Percentiles rank a stretch among this genome's conserved stretches.
Conservation (phyloP, 2,329 filamentous ascomycete genomes). For the Capronia epimyces region DNA sequence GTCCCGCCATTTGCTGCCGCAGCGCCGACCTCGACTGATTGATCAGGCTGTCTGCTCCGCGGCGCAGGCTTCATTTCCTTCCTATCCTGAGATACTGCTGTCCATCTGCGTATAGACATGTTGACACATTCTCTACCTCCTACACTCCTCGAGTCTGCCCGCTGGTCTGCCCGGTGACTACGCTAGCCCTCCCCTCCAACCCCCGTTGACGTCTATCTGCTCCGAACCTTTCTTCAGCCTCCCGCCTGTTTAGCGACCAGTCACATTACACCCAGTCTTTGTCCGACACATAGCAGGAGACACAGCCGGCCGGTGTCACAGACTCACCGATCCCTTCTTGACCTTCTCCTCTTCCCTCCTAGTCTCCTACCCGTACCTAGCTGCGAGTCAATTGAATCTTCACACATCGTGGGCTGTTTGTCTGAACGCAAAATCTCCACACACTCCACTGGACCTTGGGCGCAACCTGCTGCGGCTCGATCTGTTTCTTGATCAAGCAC, state of each 20-base stretch:
- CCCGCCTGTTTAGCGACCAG: constrained; percentile 7
- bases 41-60: background rate
- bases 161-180: constrained; percentile 10
- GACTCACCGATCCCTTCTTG: constrained; percentile 5
- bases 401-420: background rate
- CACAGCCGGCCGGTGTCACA: constrained; percentile 2
- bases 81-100: background rate
- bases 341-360: constrained; percentile 11
- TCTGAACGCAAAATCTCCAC: constrained; percentile 3
- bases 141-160: constrained; percentile 11
- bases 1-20: background rate
- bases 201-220: background rate
- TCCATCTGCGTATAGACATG: background rate
- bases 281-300: constrained; percentile 4
- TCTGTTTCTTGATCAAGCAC: background rate
- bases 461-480: constrained; percentile 12
- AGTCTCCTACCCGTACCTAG: background rate
- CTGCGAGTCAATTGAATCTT: constrained; percentile 7
- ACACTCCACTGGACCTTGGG: background rate
- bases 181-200: constrained; percentile 4
- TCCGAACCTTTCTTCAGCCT: constrained; percentile 2
- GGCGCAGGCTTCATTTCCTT: background rate
- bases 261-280: constrained; percentile 3
- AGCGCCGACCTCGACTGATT: background rate
- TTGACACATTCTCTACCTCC: constrained; percentile 2